A percentile compares a stretch with the other conserved stretches of the same genome.
These are phyloP conservation scores for Panaeolus papilionaceus DNA, from an alignment of 768 basidiomycete species.

Conservation along the genomic window DNA sequence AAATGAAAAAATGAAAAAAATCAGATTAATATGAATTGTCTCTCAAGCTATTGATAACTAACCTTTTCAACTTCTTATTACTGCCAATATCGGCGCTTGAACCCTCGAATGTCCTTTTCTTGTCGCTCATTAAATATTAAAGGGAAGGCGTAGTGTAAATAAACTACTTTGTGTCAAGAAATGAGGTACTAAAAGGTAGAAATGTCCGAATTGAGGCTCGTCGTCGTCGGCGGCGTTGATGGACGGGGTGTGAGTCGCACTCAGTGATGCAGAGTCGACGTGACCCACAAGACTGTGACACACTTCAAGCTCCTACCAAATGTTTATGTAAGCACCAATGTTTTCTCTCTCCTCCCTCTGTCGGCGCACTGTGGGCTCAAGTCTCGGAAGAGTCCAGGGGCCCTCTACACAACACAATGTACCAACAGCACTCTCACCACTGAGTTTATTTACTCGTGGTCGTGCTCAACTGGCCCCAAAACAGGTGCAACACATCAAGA, in stretches of 20 bases:
- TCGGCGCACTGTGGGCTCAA: constrained; percentile 33
- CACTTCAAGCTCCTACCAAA: background rate
- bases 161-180: background rate
- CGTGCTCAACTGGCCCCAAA: constrained; percentile 81
- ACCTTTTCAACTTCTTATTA: constrained; percentile 77
- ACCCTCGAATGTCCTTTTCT: constrained; percentile 65
- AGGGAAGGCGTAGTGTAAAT: background rate
- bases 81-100: constrained; percentile 39
- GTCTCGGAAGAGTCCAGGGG: constrained; percentile 23
- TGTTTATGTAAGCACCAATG: constrained; percentile 41
- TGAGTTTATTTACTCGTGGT: constrained; percentile 48
- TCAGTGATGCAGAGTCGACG: background rate
- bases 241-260: background rate
- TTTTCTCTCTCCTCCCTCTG: constrained; percentile 50
- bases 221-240: constrained; percentile 6
- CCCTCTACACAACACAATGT: constrained; percentile 29
- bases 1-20: constrained; percentile 26
- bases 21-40: constrained; percentile 15
- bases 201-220: background rate
- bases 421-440: constrained; percentile 36
- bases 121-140: constrained; percentile 62
- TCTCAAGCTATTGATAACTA: constrained; percentile 29
- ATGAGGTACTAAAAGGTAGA: background rate
- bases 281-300: background rate
- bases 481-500: constrained; percentile 82